Conservation (phyloP, 2,329 filamentous ascomycete genomes). For the Pestalotiopsis sp. region DNA sequence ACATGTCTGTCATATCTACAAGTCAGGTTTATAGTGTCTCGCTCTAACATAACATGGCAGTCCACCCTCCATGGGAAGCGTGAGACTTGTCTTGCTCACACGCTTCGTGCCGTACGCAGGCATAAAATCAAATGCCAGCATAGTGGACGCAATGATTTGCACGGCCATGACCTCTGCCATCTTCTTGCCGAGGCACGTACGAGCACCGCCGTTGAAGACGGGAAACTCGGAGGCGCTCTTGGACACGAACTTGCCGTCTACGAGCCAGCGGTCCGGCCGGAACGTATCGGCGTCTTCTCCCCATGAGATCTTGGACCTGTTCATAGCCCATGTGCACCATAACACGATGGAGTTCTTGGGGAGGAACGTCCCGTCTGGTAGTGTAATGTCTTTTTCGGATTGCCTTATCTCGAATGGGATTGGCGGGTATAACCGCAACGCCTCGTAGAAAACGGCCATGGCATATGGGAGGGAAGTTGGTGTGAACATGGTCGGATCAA, state of each 20-base stretch:
- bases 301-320: conserved; percentile 58
- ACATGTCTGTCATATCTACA: neutral
- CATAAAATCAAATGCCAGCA: conserved; percentile 53
- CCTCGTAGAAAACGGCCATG: conserved; percentile 65
- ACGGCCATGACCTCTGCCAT: conserved; percentile 65
- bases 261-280: conserved; percentile 59
- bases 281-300: conserved; percentile 59
- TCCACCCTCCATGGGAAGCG: conserved; percentile 65
- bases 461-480: conserved; percentile 54
- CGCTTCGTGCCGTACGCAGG: conserved; percentile 48
- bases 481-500: conserved; percentile 38
- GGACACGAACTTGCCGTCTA: conserved; percentile 40
- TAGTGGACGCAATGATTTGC: conserved; percentile 55
- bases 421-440: conserved; percentile 63
- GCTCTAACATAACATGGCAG: conserved; percentile 48
- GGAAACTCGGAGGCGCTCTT: conserved; percentile 60
- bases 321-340: conserved; percentile 69
- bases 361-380: conserved; percentile 64
- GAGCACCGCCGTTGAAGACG: conserved; percentile 67
- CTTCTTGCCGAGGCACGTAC: conserved; percentile 63
- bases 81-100: conserved; percentile 62
- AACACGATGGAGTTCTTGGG: conserved; percentile 57
- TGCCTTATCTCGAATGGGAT: conserved; percentile 70
- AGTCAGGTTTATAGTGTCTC: conserved; percentile 16
- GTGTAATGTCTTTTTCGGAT: conserved; percentile 49